Evolutionary conservation across 2,329 filamentous ascomycete genomes (phyloP).

Genomic region (Talaromyces sp.): DNA sequence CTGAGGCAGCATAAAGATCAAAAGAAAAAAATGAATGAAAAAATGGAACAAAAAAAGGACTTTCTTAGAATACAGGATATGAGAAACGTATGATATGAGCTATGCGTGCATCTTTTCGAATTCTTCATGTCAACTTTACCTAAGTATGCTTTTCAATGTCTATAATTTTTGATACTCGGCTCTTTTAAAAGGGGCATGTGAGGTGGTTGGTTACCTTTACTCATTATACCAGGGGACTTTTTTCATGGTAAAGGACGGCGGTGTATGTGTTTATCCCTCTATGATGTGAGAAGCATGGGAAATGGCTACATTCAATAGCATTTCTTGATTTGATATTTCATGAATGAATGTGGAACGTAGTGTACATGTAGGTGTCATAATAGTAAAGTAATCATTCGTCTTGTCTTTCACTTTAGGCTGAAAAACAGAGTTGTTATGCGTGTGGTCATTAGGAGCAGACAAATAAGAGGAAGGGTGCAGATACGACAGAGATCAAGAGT

Average conservation of each 20-base stretch:
- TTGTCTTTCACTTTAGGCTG: not conserved
- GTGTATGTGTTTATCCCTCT: not conserved
- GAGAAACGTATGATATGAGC: not conserved
- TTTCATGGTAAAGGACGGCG: constrained; percentile 4
- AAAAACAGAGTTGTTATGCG: constrained; percentile 1
- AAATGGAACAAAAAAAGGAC: constrained; percentile 1
- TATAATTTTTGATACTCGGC: constrained; percentile 4
- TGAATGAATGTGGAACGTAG: not conserved
- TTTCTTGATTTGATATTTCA: not conserved
- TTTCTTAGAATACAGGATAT: not conserved
- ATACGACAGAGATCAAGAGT: not conserved
- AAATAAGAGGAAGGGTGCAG: not conserved
- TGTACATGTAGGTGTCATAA: not conserved
- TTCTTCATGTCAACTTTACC: not conserved
- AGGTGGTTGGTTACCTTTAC: not conserved
- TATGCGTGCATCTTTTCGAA: not conserved
- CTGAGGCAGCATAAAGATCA: constrained; percentile 18
- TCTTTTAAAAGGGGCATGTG: not conserved
- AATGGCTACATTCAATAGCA: not conserved
- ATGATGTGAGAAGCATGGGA: not conserved
- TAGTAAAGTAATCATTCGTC: not conserved
- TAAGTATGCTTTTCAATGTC: constrained; percentile 2
- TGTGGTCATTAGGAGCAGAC: not conserved
- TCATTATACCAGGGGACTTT: constrained; percentile 3
- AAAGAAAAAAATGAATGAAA: constrained; percentile 13